phyloP scores from a whole-genome alignment of 2,329 filamentous ascomycete species.

The Raffaelea arxii region DNA sequence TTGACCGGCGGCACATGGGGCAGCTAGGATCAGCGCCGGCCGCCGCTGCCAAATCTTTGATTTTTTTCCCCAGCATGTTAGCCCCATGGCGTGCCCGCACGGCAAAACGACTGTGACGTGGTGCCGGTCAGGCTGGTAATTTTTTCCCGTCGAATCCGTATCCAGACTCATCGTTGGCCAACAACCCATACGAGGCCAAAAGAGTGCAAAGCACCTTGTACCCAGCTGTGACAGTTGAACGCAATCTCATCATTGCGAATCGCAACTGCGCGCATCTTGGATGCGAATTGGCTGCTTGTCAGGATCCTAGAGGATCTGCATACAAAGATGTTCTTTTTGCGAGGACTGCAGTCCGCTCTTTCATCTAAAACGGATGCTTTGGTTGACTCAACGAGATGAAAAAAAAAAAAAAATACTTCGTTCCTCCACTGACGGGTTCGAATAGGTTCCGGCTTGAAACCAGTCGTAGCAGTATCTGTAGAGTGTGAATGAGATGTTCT shows the following conservation, averaged over 20 bases:
- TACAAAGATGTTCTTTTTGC: not conserved
- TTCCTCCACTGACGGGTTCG: not conserved
- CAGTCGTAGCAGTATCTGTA: not conserved
- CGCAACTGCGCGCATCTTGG: not conserved
- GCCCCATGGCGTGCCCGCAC: no score
- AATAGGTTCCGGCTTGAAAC: not conserved
- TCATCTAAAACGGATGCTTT: not conserved
- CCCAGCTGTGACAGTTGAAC: not conserved
- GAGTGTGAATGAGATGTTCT: not conserved
- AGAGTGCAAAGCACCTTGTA: not conserved
- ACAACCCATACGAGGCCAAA: not conserved
- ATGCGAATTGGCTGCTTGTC: not conserved
- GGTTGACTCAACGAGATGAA: not conserved
- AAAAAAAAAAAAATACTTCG: not conserved
- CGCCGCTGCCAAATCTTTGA: no score
- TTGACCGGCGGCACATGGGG: no score
- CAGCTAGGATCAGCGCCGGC: no score
- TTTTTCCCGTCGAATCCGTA: no score
- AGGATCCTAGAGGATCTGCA: not conserved
- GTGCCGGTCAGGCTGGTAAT: no score
- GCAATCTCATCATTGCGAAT: not conserved
- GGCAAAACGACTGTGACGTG: no score
- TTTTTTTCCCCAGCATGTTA: no score
- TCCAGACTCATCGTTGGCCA: not conserved
- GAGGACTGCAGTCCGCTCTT: not conserved